Base-by-base conservation (phyloP, 2,329 filamentous ascomycete genomes). In the Fusarium chlamydosporum region DNA sequence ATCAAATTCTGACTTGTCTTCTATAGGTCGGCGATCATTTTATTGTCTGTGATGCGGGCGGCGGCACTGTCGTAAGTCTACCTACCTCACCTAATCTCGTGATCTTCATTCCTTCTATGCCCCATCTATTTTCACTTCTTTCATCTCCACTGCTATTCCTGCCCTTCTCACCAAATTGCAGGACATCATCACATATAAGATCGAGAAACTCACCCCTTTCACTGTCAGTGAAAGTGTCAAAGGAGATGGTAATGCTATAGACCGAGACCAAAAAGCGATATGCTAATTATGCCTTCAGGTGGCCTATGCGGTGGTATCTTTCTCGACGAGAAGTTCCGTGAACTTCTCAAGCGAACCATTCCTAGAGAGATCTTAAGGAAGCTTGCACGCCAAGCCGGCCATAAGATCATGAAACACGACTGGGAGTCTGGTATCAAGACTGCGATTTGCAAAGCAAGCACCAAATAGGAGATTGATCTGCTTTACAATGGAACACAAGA, bases 161-260 rank as follows among this genome's bases (percentile, higher is more conserved):
- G 4, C 4, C 6, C 16, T 26, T 40, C 46, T 63, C 18, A 62
- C 45, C 16, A 23, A 10, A 5, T 7, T 6, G 2, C 7, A 43
- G 80, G 81, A 83, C 11, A 67, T 83, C 11, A 82, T 83, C 46
- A 81, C 75, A 15, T 83, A 84, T 45, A 73, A 72, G 16, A 66
- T 82, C 9, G 50, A 52, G 0, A 65, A 48, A 0, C 52, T 65
- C 2, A 12, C 72, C 0, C 79, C 80, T 0, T 70, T 81, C 23
- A 52, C 50, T 0, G 67, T 84, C 0, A 64, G 72, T 1, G 82
- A 84, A 27, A 73, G 75, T 0, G 79, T 82, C 1, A 72, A 73
- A 33, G 82, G 82, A 1, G 72, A 79, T 20, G 81, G 81, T 75
- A 52, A 31, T 5, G 12, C 7, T 10, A 7, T 13, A 15, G 13